Evolutionary conservation across 495 filamentous ascomycete genomes (phyloP), one percentile per base, ranked within the genome.

Genomic region (Jackrogersella minutella): DNA sequence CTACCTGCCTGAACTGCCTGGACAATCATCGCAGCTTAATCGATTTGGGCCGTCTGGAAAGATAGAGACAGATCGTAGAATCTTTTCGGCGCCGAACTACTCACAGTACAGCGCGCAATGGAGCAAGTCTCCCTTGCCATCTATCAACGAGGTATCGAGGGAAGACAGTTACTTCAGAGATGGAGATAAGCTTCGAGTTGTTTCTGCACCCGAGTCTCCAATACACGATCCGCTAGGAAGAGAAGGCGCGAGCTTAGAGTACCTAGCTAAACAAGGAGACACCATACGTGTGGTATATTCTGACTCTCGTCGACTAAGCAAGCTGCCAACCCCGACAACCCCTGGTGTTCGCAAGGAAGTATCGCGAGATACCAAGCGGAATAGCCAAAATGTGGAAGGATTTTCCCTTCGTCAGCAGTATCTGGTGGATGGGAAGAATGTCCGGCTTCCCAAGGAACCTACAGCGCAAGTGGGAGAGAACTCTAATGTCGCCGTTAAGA

Each of bases 301-400:
- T 21, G 72, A 79, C 21, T 62, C 67, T 2, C 52, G 34, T 55
- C 63, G 44, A 64, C 73, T 2, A 66, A 63, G 37, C 14, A 51
- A 8, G 51, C 59, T 10, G 53, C 41, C 3, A 16, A 46, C 72
- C 2, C 67, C 74, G 0, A 78, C 76, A 26, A 84, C 87, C 5
- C 73, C 90, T 46, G 83, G 81, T 22, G 80, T 88, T 31, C 81
- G 81, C 16, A 88, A 89, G 71, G 82, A 82, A 72, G 74, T 68
- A 17, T 61, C 71, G 34, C 43, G 16, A 19, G 61, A 36, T 61
- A 24, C 54, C 53, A 41, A 62, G 22, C 63, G 59, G 33, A 26
- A 70, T 31, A 13, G 52, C n/a, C 21, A 41, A 16, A 24, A 43
- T 19, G 55, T 44, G 13, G 16, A 57, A 24, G 65, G 26, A 16